Conservation (phyloP, 495 filamentous ascomycete genomes). For the Physcia stellaris region DNA sequence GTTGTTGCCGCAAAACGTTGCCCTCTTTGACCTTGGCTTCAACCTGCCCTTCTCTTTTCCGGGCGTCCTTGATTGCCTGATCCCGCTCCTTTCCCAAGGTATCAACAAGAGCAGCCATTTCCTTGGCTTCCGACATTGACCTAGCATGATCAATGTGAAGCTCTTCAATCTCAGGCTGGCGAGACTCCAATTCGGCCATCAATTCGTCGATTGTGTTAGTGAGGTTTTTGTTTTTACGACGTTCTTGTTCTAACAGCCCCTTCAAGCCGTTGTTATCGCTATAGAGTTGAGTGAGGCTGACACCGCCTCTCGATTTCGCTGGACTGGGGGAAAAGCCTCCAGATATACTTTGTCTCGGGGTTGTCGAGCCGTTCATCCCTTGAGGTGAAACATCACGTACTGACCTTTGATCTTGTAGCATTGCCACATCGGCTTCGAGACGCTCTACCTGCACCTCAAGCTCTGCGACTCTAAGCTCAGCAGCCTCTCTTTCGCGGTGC, state of each 20-base stretch:
- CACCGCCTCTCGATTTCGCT: conserved; percentile 39
- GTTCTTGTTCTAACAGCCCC: conserved; percentile 47
- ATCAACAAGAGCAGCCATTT: conserved; percentile 61
- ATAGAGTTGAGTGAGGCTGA: conserved; percentile 56
- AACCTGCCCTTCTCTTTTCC: conserved; percentile 61
- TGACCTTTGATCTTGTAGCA: conserved; percentile 38
- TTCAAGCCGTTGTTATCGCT: conserved; percentile 50
- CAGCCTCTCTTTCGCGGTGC: conserved; percentile 51
- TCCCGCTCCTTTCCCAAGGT: conserved; percentile 41
- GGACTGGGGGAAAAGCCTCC: conserved; percentile 42
- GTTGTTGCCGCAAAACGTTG: conserved; percentile 67
- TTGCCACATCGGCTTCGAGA: conserved; percentile 38
- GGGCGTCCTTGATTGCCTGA: conserved; percentile 40
- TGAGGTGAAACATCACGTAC: conserved; percentile 28
- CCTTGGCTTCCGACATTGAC: conserved; percentile 51
- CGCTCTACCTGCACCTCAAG: conserved; percentile 61
- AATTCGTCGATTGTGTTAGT: conserved; percentile 68
- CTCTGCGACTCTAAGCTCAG: conserved; percentile 56
- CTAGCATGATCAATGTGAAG: conserved; percentile 39
- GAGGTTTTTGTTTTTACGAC: conserved; percentile 55
- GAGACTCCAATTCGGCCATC: conserved; percentile 44
- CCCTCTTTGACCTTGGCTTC: conserved; percentile 57
- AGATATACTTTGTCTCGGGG: conserved; percentile 34
- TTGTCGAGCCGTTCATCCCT: conserved; percentile 36
- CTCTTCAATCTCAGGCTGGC: conserved; percentile 48